These are phyloP conservation scores for Cryptosporidium bovis DNA, from an alignment of 169 alveolate genomes.

Conservation along the genomic window DNA sequence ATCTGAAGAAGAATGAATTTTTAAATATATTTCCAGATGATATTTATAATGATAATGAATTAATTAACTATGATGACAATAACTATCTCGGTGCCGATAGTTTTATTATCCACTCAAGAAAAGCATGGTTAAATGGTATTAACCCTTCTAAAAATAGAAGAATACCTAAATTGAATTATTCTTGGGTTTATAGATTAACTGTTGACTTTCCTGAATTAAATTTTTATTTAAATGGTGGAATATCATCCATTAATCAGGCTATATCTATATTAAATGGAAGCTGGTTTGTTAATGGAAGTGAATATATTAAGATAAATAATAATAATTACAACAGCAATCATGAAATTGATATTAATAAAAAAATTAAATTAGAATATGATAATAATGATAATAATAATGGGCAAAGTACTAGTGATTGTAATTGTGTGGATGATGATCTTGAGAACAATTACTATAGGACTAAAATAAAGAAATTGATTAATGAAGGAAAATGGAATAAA, in stretches of 20 bases:
- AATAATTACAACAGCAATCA: background rate
- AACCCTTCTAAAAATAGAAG: slow-evolving; percentile 93
- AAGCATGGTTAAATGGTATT: slow-evolving; percentile 91
- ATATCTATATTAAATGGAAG: slow-evolving; percentile 16
- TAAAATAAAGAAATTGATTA: background rate
- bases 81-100: slow-evolving; percentile 87
- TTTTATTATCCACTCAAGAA: slow-evolving; percentile 94
- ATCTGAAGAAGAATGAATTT: slow-evolving; percentile 68
- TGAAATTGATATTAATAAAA: slow-evolving; percentile 75
- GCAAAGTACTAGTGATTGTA: background rate
- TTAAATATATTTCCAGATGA: slow-evolving; percentile 10
- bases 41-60: background rate
- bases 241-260: slow-evolving; percentile 79
- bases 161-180: slow-evolving; percentile 91
- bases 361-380: slow-evolving; percentile 59
- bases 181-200: slow-evolving; percentile 88
- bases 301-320: background rate
- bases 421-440: background rate
- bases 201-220: slow-evolving; percentile 89
- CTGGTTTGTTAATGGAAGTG: slow-evolving; percentile 22
- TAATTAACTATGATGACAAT: slow-evolving; percentile 23
- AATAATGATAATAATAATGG: slow-evolving; percentile 2
- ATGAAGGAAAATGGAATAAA: background rate
- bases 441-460: background rate
- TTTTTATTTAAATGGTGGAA: slow-evolving; percentile 94